Base-by-base conservation (phyloP, 2,329 filamentous ascomycete genomes). In the Verticillium klebahnii region DNA sequence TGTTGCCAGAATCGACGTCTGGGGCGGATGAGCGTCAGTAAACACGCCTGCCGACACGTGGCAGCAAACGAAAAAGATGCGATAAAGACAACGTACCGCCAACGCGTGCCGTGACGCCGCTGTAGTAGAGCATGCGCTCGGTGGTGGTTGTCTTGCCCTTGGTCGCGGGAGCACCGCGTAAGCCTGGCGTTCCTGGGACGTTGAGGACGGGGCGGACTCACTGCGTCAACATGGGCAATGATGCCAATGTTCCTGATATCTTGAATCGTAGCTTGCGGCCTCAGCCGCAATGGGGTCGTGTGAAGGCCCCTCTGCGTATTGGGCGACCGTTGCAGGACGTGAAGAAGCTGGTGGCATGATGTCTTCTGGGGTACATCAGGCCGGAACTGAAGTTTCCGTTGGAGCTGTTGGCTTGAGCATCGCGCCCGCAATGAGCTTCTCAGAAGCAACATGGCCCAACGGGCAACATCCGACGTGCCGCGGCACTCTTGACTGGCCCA, bases 41-140 rank as follows among this genome's bases (percentile, higher is more conserved):
- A 15, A 15, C 17, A 40, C 15, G 37, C 15, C 37, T 29, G 15
- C 3, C 32, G 34, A 36, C 4, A 36, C 14, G 9, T 9, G 34
- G 64, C 59, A 31, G 40, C 14, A 29, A 19, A 23, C 17, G 36
- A 4, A 32, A 15, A 36, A 65, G 58, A 61, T 64, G 60, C 7
- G 64, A 8, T 12, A 32, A n/a, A 36, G 25, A 23, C 9, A 73
- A 73, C 81, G 57, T 71, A 85, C 84, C 84, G 78, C 95, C 95
- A 71, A 97, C 87, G 74, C 93, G 84, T 67, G 91, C 84, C 11
- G 93, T 96, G 65, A 93, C 88, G 57, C 95, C 94, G 73, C 92
- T 96, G 71, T 97, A 97, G 73, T 93, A 98, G 71, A 99, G 89
- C 94, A 98, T 98, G 62, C 95, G 93, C 86, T 99, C 95, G 3